Percentiles rank a stretch among this genome's conserved stretches.
Evolutionary conservation across 257 asterid genomes (phyloP).

Genomic region (Solanum okadae): DNA sequence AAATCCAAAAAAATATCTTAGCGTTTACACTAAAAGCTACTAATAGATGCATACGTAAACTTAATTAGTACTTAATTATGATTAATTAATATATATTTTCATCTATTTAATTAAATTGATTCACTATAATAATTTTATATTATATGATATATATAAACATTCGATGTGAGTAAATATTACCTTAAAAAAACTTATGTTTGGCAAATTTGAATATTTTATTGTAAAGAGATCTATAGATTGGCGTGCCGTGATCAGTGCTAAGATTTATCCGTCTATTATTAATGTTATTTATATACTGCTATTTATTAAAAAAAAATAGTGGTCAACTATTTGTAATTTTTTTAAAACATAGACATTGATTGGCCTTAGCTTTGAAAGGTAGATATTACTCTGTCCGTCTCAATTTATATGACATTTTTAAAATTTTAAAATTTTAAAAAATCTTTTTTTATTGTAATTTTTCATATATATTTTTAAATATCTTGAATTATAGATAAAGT

Average conservation of each 20-base stretch:
- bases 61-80: accelerated
- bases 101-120: background rate
- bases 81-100: background rate
- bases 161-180: too few species aligned
- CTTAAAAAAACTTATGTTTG: background rate
- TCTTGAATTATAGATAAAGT: background rate
- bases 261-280: background rate
- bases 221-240: background rate
- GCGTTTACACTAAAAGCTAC: background rate
- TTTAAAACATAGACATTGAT: background rate
- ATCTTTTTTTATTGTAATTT: too few species aligned
- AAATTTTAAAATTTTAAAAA: accelerated
- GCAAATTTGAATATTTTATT: background rate
- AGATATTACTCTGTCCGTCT: background rate
- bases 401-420: background rate
- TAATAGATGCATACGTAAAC: background rate
- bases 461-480: background rate
- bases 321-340: background rate
- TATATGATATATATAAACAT: background rate
- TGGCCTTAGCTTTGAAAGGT: background rate
- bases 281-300: background rate
- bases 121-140: background rate
- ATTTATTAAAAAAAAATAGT: background rate
- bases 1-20: background rate
- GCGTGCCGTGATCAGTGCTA: background rate